These are phyloP conservation scores for Ascochyta koolunga DNA, from an alignment of 2,329 filamentous ascomycete genomes.

Conservation along the genomic window DNA sequence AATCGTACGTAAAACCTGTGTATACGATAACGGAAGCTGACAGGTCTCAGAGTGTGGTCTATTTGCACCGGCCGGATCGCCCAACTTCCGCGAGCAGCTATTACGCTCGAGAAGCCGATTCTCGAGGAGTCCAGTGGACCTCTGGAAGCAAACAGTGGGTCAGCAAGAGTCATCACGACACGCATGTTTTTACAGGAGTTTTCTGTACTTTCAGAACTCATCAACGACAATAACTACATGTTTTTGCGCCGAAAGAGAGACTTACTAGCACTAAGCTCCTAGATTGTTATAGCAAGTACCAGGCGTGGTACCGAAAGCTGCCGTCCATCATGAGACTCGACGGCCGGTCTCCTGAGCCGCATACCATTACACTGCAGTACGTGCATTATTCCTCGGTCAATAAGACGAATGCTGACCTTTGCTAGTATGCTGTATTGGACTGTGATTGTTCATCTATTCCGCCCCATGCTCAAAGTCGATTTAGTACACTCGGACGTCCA, in stretches of 20 bases:
- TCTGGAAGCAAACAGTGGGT: constrained; percentile 43
- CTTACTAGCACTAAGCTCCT: constrained; percentile 69
- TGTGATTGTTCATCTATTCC: constrained; percentile 73
- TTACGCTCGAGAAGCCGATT: constrained; percentile 55
- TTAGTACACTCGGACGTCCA: constrained; percentile 63
- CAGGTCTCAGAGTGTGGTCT: constrained; percentile 49
- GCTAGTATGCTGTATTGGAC: constrained; percentile 70
- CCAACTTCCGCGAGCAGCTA: constrained; percentile 55
- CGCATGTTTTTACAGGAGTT: constrained; percentile 58
- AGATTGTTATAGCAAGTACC: constrained; percentile 69
- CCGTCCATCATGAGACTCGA: constrained; percentile 66
- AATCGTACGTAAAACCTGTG: constrained; percentile 48
- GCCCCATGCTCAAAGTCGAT: constrained; percentile 71
- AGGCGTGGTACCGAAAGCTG: constrained; percentile 73
- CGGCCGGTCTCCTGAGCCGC: constrained; percentile 63
- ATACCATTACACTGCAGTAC: constrained; percentile 76
- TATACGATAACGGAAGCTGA: background rate
- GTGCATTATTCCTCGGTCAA: constrained; percentile 42
- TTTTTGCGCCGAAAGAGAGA: constrained; percentile 72
- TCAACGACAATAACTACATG: constrained; percentile 73
- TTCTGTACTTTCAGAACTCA: constrained; percentile 74
- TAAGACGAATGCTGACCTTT: constrained; percentile 15
- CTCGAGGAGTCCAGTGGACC: constrained; percentile 64
- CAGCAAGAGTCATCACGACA: constrained; percentile 32
- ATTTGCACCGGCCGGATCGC: constrained; percentile 56